Evolutionary conservation across 306 rosid genomes (phyloP).

Genomic region (Trifolium fragiferum): DNA sequence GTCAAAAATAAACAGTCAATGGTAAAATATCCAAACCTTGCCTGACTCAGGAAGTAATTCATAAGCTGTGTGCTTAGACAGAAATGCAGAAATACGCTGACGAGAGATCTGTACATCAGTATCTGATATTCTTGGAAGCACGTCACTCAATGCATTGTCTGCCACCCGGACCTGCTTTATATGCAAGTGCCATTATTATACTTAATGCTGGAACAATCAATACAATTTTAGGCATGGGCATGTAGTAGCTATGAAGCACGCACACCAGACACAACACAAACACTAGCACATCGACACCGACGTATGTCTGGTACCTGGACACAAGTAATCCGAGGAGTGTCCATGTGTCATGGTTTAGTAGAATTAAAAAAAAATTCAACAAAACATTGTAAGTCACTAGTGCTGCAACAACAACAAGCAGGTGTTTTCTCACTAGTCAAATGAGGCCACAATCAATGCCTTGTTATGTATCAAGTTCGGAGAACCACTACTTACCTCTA

Average conservation of each 20-base stretch:
- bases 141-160: constrained; percentile 63
- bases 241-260: neutral
- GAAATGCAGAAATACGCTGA: constrained; percentile 70
- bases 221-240: neutral
- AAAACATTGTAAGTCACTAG: constrained; percentile 12
- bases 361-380: constrained; percentile 10
- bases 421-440: constrained; percentile 2
- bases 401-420: neutral
- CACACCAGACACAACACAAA: too few relatives aligned
- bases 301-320: too few relatives aligned
- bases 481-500: neutral
- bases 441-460: neutral
- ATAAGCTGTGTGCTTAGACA: constrained; percentile 77
- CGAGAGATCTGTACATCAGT: constrained; percentile 77
- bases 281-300: too few relatives aligned
- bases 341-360: neutral
- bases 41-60: constrained; percentile 97
- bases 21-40: constrained; percentile 79
- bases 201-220: constrained; percentile 32
- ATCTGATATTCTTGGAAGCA: constrained; percentile 69
- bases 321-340: too few relatives aligned
- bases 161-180: constrained; percentile 67
- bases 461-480: neutral
- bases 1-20: constrained; percentile 38
- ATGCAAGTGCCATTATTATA: constrained; percentile 33